phyloP scores from a whole-genome alignment of 768 basidiomycete species.

The Rhodosporidiobolus sp. region DNA sequence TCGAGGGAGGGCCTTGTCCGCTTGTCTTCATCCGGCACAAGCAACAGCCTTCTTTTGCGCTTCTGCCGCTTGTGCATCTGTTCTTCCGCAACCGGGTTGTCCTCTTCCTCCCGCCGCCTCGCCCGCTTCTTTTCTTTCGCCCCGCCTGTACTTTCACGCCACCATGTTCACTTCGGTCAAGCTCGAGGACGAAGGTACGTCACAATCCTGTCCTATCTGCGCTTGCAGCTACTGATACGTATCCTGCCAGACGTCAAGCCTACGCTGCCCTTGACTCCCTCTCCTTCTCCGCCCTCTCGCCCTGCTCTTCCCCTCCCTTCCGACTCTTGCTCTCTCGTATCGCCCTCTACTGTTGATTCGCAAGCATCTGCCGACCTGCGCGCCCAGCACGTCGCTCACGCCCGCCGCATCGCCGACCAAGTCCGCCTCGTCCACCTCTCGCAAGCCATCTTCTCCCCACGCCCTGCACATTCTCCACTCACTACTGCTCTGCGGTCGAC shows the following conservation, averaged over 20 bases:
- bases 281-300: background rate
- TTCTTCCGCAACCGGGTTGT: too few species aligned
- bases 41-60: too few species aligned
- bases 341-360: background rate
- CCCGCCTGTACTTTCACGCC: too few species aligned
- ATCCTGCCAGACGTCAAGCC: background rate
- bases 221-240: background rate
- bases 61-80: too few species aligned
- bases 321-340: background rate
- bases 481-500: too few species aligned
- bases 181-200: background rate
- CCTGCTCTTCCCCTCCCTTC: too few species aligned
- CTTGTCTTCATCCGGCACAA: too few species aligned
- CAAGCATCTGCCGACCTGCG: background rate
- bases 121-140: too few species aligned
- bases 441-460: background rate
- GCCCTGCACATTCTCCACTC: background rate
- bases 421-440: conserved; percentile 7
- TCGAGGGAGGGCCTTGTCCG: too few species aligned
- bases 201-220: background rate
- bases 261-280: background rate
- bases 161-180: too few species aligned
- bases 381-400: conserved; percentile 6
- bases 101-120: too few species aligned
- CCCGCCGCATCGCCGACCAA: conserved; percentile 9